Conservation (phyloP, 345 rosid species). For the Linum lewisii region DNA sequence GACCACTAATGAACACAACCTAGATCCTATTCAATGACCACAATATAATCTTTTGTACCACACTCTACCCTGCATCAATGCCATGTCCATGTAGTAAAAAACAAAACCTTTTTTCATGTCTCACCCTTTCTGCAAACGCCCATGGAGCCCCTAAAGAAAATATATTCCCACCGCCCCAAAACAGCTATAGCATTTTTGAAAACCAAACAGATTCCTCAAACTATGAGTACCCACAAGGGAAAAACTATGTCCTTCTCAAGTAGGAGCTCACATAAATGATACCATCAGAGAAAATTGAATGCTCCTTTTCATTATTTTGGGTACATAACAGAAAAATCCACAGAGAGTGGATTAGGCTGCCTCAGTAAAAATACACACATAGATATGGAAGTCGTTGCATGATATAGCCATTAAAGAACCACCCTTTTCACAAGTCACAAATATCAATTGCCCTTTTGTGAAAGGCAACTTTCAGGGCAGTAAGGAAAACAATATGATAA, state of each 20-base stretch:
- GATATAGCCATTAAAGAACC: constrained; percentile 15
- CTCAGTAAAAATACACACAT: not conserved
- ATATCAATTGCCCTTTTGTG: constrained; percentile 10
- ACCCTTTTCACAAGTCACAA: constrained; percentile 10
- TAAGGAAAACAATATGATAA: not conserved
- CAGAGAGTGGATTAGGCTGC: constrained; percentile 2
- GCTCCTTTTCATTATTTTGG: not conserved
- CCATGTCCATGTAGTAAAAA: not conserved
- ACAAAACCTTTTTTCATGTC: not conserved
- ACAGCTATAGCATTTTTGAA: not conserved
- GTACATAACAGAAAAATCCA: not conserved
- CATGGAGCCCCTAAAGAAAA: not conserved
- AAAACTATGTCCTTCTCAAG: not conserved
- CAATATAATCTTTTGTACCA: not conserved
- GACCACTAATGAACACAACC: not conserved
- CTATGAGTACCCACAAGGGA: not conserved
- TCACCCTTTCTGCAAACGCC: not conserved
- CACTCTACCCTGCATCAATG: not conserved
- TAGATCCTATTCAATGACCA: not conserved
- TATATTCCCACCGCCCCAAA: not conserved
- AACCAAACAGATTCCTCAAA: not conserved
- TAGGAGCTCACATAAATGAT: constrained; percentile 1
- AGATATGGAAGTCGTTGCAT: constrained; percentile 16
- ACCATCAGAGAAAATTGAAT: constrained; percentile 5
- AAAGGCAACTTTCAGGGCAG: constrained; percentile 2